Evolutionary conservation across 345 rosid species (phyloP).

Genomic region (Gossypium ekmanianum): DNA sequence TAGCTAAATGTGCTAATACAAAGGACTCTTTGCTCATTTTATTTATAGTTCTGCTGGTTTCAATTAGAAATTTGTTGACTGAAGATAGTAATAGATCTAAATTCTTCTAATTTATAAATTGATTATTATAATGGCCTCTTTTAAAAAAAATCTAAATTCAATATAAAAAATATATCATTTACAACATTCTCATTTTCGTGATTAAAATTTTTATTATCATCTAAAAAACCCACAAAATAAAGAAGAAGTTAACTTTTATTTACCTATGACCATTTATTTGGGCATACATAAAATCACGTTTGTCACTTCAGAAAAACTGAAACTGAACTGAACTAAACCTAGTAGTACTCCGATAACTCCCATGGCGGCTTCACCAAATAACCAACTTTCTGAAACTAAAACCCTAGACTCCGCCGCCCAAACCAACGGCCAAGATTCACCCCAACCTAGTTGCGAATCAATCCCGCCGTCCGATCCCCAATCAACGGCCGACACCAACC

Average conservation of each 20-base stretch:
- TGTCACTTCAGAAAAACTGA: not conserved
- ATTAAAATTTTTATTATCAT: too few species aligned
- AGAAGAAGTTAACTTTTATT: too few species aligned
- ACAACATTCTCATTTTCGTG: too few species aligned
- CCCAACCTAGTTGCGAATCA: not conserved
- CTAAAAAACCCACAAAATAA: too few species aligned
- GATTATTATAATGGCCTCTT: accelerated
- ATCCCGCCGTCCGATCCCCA: conserved; percentile 24
- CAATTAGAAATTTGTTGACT: accelerated
- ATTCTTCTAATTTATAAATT: too few species aligned
- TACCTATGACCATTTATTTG: too few species aligned
- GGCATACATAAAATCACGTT: not conserved
- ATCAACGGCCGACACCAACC: conserved; percentile 21
- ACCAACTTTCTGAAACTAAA: conserved; percentile 31
- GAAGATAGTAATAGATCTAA: too few species aligned
- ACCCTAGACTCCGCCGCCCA: conserved; percentile 23
- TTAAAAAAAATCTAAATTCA: too few species aligned
- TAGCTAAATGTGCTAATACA: too few species aligned
- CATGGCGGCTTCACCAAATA: conserved; percentile 43
- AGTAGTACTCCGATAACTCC: not conserved
- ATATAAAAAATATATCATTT: too few species aligned
- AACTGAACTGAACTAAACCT: not conserved
- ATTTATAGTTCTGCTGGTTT: accelerated
- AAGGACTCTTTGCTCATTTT: too few species aligned
- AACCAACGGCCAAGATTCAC: conserved; percentile 23